These are phyloP conservation scores for Inosperma sp. DNA, from an alignment of 768 basidiomycete genomes.

Conservation along the genomic window DNA sequence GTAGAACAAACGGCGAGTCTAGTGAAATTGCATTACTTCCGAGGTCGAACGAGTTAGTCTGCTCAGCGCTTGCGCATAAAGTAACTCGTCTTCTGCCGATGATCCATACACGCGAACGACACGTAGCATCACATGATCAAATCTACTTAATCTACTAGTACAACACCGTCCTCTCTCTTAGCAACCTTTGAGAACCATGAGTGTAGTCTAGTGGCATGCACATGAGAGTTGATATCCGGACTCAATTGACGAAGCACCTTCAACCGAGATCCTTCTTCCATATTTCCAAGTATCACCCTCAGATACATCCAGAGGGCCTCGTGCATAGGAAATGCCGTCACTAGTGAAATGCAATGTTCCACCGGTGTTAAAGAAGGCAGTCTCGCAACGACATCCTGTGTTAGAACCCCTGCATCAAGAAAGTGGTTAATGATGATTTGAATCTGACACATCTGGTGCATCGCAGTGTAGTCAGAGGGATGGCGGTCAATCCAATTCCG, in stretches of 20 bases:
- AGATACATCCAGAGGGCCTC: slow-evolving; percentile 66
- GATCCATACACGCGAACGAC: slow-evolving; percentile 4
- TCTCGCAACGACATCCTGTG: slow-evolving; percentile 4
- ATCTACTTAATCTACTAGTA: slow-evolving; percentile 4
- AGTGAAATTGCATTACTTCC: slow-evolving; percentile 18
- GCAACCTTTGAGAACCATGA: slow-evolving; percentile 1
- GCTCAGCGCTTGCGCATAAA: background rate
- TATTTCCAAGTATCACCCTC: slow-evolving; percentile 24
- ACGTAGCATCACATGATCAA: slow-evolving; percentile 13
- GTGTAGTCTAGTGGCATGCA: background rate
- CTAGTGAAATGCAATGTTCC: slow-evolving; percentile 46
- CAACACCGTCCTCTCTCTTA: background rate
- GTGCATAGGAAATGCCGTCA: slow-evolving; percentile 48
- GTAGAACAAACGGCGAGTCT: slow-evolving; percentile 12
- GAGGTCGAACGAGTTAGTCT: background rate
- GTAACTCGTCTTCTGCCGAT: background rate
- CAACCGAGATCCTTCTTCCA: background rate
- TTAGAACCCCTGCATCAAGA: background rate
- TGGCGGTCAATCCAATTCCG: slow-evolving; percentile 58
- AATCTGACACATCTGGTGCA: slow-evolving; percentile 49
- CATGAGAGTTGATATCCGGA: slow-evolving; percentile 4
- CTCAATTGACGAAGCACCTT: background rate
- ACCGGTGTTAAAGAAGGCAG: slow-evolving; percentile 18
- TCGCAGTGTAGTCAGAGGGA: slow-evolving; percentile 62
- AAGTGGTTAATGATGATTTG: slow-evolving; percentile 26